Evolutionary conservation across 352 stramenopile species (phyloP), one percentile per base, ranked within the genome.

Genomic region (Phytopythium delawarense): DNA sequence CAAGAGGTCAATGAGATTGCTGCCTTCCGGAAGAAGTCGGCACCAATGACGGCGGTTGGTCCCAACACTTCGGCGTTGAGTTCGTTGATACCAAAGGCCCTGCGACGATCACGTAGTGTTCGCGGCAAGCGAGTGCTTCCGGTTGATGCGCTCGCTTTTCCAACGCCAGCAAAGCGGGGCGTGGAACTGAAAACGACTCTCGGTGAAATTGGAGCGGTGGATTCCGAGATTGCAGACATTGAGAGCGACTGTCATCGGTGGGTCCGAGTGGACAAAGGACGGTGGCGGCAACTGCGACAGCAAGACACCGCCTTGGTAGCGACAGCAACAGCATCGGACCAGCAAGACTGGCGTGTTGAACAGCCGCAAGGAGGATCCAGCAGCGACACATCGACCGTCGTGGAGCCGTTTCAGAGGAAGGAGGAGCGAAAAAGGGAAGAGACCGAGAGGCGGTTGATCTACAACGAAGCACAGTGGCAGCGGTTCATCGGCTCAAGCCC

Each of bases 1-100:
- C 65, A 78, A 8, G 71, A 76, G 51, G 70, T 88, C 21, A 32
- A 65, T 0, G 59, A 55, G 49, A 81, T 85, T n/a, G 49, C 60
- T 11, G 56, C 63, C 6, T 66, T 72, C 42, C 68, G 62, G 15
- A 64, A 51, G 54, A 67, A 67, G 9, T 57, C 30, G 1, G 8
- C 28, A 25, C 25, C 49, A 20, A 11, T 21, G 8, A 21, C 15
- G 45, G 39, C 8, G 16, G 21, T 23, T 16, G 21, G 16, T 32
- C 13, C 21, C 12, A 52, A 52, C 18, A 6, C 12, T 0, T 12
- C 45, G 4, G 45, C 45, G n/a, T 16, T 51, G 1, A 30, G 11
- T 25, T 23, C 45, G 45, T 30, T 51, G 45, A 32, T 51, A 18
- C 45, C 45, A 16, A 51, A 51, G 45, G 2, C 21, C 21, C 7